Evolutionary conservation across 2,329 filamentous ascomycete genomes (phyloP), one percentile per base, ranked within the genome.

Genomic region (Aspergillus novofumigatus): DNA sequence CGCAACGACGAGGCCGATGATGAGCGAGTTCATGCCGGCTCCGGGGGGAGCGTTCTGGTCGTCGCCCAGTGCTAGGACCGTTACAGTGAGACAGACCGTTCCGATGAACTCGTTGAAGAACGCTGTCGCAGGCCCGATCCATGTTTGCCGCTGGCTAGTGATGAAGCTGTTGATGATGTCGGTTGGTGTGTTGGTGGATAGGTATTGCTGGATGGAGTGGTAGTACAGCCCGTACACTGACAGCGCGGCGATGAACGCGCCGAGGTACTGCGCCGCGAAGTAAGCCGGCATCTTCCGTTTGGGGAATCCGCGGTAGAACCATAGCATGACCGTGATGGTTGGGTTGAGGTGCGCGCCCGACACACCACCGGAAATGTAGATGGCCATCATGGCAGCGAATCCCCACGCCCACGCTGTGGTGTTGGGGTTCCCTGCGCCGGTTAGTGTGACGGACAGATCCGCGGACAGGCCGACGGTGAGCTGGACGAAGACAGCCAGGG

Each of bases 221-320:
- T 71, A 69, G 64, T 75, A 80, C 23, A 80, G 55, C 2, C 73
- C 75, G 57, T 77, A 79, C 0, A 81, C 76, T 26, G 80, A 70
- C 42, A 81, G 67, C n/a, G 69, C 71, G 1, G 81, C 82, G 29
- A 77, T 66, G 49, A 85, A 78, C 0, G 80, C 81, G 2, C 77
- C 81, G 0, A 84, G 64, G 54, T 83, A 74, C 60, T 85, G 82
- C 4, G 81, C 80, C 2, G 75, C 59, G 8, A 81, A 75, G 65
- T 84, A 85, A 6, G 78, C 71, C 3, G 78, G 71, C 28, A 81
- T 76, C 67, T 82, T 80, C 10, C 74, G 67, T 61, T 80, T 78
- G 0, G 82, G 82, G 29, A 85, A 82, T 2, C 80, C 80, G 47
- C 80, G 78, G 62, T 76, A 82, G 59, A 80, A 74, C 68, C 72